Evolutionary conservation across 176 grass and related monocot species (phyloP), one percentile per base, ranked within the genome.

Genomic region (Lolium perenne): DNA sequence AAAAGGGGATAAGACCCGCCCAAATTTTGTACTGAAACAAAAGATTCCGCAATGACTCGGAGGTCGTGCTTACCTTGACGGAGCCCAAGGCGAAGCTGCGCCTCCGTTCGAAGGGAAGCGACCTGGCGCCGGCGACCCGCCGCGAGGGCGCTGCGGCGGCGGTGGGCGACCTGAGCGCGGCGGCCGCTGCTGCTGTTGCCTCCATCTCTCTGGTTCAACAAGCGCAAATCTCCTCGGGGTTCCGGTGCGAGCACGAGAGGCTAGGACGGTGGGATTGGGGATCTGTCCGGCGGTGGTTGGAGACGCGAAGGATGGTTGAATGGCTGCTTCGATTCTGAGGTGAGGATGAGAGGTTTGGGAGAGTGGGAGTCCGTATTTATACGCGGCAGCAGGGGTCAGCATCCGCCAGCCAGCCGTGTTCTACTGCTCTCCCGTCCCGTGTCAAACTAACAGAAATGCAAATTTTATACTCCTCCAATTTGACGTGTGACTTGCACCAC

Each of bases 81-180:
- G 88, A 89, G 61, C 88, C 87, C 18, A 58, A 59, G 51, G 81
- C 68, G 76, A 84, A 80, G 51, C 59, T 62, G 48, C 86, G 66
- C 61, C 84, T 84, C 20, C 65, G 59, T 26, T 82, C 80, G 59
- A 94, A 86, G 13, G 67, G 60, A 65, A 90, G 74, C 61, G 92
- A 88, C 55, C 43, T 80, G 15, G 70, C 56, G 8, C 82, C 72
- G 50, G 49, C 74, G 16, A 47, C n/a, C 13, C 86, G 54, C 48
- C 82, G 64, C 84, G 87, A 85, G 35, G 84, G 89, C 45, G 73
- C 85, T 56, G 71, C 83, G 48, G 84, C 77, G 59, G 81, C 88
- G 38, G 88, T 43, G 17, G 92, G 92, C 78, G 89, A 96, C 79
- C 89, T 64, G 85, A 99, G 84, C 66, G 80, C 84, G 14, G 82